These are phyloP conservation scores for Coccomyxa sp. DNA, from an alignment of 139 green algal species.

Conservation along the genomic window DNA sequence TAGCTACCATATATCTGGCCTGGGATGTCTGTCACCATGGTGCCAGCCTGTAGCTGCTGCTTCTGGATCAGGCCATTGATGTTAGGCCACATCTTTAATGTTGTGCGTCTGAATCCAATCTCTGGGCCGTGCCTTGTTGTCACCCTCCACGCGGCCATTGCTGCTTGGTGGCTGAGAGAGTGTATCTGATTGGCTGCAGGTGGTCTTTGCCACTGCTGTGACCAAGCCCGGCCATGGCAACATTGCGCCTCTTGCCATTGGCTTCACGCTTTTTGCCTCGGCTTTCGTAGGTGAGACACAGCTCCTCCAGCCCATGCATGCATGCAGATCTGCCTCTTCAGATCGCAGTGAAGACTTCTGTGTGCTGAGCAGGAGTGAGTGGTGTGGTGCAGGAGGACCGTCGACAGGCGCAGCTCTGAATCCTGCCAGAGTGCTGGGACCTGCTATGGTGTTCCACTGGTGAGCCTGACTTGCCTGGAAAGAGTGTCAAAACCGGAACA, in stretches of 20 bases:
- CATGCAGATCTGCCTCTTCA: no score
- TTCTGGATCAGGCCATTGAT: no score
- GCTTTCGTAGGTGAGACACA: constrained; percentile 56
- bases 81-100: no score
- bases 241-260: constrained; percentile 53
- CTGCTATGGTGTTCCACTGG: constrained; percentile 35
- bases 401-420: constrained; percentile 73
- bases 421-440: constrained; percentile 70
- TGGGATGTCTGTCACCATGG: no score
- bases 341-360: no score
- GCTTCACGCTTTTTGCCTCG: constrained; percentile 67
- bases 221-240: constrained; percentile 59
- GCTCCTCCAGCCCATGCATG: neutral
- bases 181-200: constrained; percentile 2
- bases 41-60: no score
- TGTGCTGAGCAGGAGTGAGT: no score
- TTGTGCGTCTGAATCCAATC: neutral
- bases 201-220: constrained; percentile 41
- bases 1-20: no score
- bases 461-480: no score
- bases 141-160: constrained; percentile 21
- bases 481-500: no score
- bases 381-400: constrained; percentile 45
- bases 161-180: no score
- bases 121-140: neutral